A percentile compares a stretch with the other conserved stretches of the same genome.
These are phyloP conservation scores for Emericellopsis terricola DNA, from an alignment of 495 filamentous ascomycete genomes.

Conservation along the genomic window DNA sequence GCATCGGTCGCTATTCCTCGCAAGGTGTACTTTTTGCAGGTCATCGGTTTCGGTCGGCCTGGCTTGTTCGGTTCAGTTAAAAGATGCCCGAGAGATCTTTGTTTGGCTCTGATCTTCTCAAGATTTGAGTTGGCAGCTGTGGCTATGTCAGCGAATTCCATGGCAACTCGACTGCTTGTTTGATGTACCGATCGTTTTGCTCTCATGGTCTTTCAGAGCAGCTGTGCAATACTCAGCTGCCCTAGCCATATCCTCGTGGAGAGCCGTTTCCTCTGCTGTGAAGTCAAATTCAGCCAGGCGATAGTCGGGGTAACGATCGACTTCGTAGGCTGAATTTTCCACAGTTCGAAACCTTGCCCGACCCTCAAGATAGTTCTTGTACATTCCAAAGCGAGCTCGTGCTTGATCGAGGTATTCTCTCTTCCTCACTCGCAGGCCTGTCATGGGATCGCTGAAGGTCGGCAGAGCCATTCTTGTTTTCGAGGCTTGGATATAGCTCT, in stretches of 20 bases:
- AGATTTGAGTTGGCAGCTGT: background rate
- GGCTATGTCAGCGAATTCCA: too few species aligned
- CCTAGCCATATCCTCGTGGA: slow-evolving; percentile 5
- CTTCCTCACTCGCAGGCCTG: slow-evolving; percentile 5
- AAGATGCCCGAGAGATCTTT: slow-evolving; percentile 9
- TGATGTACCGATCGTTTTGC: too few species aligned
- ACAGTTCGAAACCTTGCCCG: slow-evolving; percentile 22
- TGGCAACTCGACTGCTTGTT: too few species aligned
- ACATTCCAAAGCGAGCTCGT: slow-evolving; percentile 15
- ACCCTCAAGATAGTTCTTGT: slow-evolving; percentile 3
- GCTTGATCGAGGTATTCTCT: slow-evolving; percentile 11
- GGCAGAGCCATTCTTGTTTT: slow-evolving; percentile 1
- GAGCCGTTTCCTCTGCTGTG: slow-evolving; percentile 12
- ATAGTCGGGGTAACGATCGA: slow-evolving; percentile 27
- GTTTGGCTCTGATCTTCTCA: slow-evolving; percentile 5
- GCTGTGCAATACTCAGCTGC: too few species aligned
- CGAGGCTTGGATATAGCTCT: background rate
- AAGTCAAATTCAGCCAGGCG: slow-evolving; percentile 19
- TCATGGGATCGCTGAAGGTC: slow-evolving; percentile 5
- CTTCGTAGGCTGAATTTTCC: slow-evolving; percentile 19
- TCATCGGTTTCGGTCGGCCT: slow-evolving; percentile 2
- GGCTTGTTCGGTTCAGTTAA: slow-evolving; percentile 15
- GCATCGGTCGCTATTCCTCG: slow-evolving; percentile 18
- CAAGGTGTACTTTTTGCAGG: slow-evolving; percentile 15
- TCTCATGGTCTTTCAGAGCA: too few species aligned